phyloP scores from a whole-genome alignment of 108 stramenopile species.

The Epithemia pelagica region DNA sequence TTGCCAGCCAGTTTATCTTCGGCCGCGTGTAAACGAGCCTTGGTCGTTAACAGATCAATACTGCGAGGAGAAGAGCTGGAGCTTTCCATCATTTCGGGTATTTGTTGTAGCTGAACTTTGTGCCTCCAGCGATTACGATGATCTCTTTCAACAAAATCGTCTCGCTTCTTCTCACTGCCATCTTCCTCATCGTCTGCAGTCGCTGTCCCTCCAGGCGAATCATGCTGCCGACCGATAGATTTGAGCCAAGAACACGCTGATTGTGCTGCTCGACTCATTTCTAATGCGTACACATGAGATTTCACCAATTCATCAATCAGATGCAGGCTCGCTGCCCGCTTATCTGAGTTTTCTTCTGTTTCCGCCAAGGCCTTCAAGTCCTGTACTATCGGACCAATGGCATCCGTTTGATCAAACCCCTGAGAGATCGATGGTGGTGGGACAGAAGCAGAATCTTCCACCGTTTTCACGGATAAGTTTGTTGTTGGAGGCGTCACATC shows the following conservation, averaged over 20 bases:
- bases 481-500: neutral
- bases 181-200: conserved; percentile 3
- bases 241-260: conserved; percentile 64
- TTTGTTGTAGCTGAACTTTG: neutral
- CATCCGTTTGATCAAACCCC: neutral
- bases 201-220: neutral
- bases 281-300: conserved; percentile 56
- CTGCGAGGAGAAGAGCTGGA: neutral
- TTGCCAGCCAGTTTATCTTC: conserved; percentile 28
- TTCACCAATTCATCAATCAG: conserved; percentile 39
- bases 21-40: conserved; percentile 34
- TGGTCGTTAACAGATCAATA: conserved; percentile 32
- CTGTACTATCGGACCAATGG: conserved; percentile 1
- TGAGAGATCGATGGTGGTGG: too few relatives aligned
- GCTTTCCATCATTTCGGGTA: neutral
- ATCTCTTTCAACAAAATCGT: conserved; percentile 1
- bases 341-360: conserved; percentile 13
- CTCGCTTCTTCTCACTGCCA: conserved; percentile 4
- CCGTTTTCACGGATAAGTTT: neutral
- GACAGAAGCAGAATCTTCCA: neutral
- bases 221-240: conserved; percentile 30
- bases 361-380: conserved; percentile 6
- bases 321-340: conserved; percentile 21
- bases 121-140: too few relatives aligned
- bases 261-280: conserved; percentile 49